Evolutionary conservation across 2,329 filamentous ascomycete species (phyloP), one percentile per base, ranked within the genome.

Genomic region (Colletotrichum sp.): DNA sequence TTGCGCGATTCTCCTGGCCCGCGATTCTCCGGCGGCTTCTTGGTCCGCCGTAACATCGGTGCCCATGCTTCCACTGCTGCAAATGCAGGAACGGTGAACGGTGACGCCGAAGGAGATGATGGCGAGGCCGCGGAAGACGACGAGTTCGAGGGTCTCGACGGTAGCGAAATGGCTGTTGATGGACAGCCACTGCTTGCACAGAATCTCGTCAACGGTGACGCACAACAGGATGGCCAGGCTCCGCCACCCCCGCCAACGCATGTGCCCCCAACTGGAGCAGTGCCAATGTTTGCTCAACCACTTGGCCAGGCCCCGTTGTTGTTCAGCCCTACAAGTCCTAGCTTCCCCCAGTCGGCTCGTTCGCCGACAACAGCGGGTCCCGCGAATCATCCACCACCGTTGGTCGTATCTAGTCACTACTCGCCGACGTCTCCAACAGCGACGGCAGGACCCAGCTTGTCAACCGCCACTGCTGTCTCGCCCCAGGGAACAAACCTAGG

Each of bases 81-180:
- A 55, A 75, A 78, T 10, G 52, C 80, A 18, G 74, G 49, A 26
- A 78, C 79, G 26, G 69, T 77, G 8, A 78, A 79, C 7, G 82
- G 81, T 16, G 85, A 83, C 28, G 83, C 83, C 18, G 82, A 80
- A 28, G 86, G 84, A 26, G 87, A 88, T 32, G 86, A 88, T 16
- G 77, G 76, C 10, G 81, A 82, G 39, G 86, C 84, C 79, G 82
- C 82, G 3, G 87, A 87, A 16, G 86, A 87, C n/a, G 86, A 87
- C n/a, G 85, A 87, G 52, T 85, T 86, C 55, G 87, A 87, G 34
- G 85, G 82, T 12, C 73, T 86, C 21, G 86, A 87, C 32, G 82
- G 81, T 7, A 84, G 79, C 75, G 86, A 86, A 30, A 86, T 86
- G 84, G 80, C 81, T 6, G 79, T 86, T 5, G 84, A 87, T 63